A percentile compares a stretch with the other conserved stretches of the same genome.
Evolutionary conservation across 805 yeast genomes (phyloP).

Genomic region (Grigorovia jiainica): DNA sequence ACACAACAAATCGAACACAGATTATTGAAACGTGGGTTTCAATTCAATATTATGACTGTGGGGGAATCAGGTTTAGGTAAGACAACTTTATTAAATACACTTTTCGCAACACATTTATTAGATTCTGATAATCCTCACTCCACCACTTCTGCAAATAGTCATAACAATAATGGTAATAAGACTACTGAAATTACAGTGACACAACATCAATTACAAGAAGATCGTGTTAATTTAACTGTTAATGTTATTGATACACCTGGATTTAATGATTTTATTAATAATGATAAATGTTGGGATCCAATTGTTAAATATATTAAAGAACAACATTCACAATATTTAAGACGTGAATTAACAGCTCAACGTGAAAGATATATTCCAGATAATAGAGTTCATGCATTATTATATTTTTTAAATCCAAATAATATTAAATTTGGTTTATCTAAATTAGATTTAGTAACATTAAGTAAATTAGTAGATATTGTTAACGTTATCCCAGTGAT

Average conservation of each 20-base stretch:
- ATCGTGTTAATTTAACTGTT: conserved; percentile 75
- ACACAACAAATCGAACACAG: conserved; percentile 92
- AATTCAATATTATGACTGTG: conserved; percentile 88
- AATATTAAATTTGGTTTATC: conserved; percentile 60
- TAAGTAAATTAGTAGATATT: conserved; percentile 77
- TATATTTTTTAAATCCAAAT: conserved; percentile 85
- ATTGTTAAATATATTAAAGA: conserved; percentile 89
- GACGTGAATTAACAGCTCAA: conserved; percentile 91
- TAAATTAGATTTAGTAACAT: conserved; percentile 71
- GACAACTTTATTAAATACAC: conserved; percentile 81
- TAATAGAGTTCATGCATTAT: conserved; percentile 86
- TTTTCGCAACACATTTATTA: conserved; percentile 75
- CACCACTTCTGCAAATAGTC: too few relatives aligned
- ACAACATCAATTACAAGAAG: conserved; percentile 66
- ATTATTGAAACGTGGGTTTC: conserved; percentile 84
- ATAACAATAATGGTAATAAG: conserved; percentile 48
- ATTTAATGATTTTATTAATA: conserved; percentile 93
- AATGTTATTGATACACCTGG: conserved; percentile 96
- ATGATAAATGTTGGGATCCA: conserved; percentile 95
- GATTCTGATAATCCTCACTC: conserved; percentile 36
- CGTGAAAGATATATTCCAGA: conserved; percentile 77
- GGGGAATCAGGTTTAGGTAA: conserved; percentile 93
- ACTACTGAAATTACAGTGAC: conserved; percentile 78
- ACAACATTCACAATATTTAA: conserved; percentile 82
- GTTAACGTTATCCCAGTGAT: conserved; percentile 92